Evolutionary conservation across 2,329 filamentous ascomycete genomes (phyloP), one percentile per base, ranked within the genome.

Genomic region (Aspergillus sojae): DNA sequence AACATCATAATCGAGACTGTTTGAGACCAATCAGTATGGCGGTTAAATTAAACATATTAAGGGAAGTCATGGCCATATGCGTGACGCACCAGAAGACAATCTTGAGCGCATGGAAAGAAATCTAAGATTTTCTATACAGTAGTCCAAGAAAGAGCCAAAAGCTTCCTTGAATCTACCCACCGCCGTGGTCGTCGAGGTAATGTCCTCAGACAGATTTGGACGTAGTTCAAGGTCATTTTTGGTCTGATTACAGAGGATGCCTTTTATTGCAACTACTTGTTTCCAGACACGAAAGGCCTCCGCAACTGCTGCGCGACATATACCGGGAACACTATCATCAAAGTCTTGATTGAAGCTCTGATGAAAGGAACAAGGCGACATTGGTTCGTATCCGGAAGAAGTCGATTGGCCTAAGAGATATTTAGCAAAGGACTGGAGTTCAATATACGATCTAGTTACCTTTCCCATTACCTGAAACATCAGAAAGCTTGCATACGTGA

Each of bases 281-380:
- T 64, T 58, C 68, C 68, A 71, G 32, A 69, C 41, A 30, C 39
- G 60, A 7, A 71, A 67, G 12, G 62, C 62, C 32, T 68, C 67
- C 5, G 61, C 63, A 28, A 59, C 61, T 36, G 64, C 62, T 52
- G 43, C 61, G 26, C 65, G 67, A 43, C 67, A 67, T 4, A 68
- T 61, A 2, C 16, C 26, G 21, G 67, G 63, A 16, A 68, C 43
- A 43, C 32, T 64, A 2, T 32, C n/a, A 48, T 68, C 60, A 9
- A 62, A 34, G 16, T 63, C 60, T 36, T 19, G 52, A 39, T 39
- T 26, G 11, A 28, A 19, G 52, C 9, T 12, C 19, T n/a, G 14
- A 32, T 52, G 7, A 52, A 32, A 19, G 3, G 4, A 1, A 30
- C 3, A 34, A 16, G 52, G 2, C 2, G 23, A 11, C 0, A n/a